Conservation (phyloP, 2,329 filamentous ascomycete species). For the Pyricularia grisea region DNA sequence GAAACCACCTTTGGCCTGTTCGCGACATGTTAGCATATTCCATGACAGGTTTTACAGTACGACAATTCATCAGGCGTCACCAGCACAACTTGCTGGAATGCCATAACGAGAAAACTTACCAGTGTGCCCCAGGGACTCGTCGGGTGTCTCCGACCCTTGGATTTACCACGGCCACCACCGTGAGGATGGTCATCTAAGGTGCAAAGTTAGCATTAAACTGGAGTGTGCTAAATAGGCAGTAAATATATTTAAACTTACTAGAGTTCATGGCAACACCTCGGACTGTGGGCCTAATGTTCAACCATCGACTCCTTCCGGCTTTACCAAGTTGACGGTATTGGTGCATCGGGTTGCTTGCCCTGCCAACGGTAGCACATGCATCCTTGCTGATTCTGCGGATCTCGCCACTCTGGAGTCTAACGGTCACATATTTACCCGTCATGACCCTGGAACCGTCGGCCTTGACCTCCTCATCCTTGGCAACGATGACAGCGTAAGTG, state of each 20-base stretch:
- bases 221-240: neutral
- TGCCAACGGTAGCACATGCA: constrained; percentile 88
- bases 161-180: constrained; percentile 98
- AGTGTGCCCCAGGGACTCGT: constrained; percentile 95
- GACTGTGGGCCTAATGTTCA: constrained; percentile 90
- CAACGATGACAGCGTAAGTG: constrained; percentile 79
- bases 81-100: neutral
- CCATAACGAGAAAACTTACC: constrained; percentile 45
- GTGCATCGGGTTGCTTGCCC: constrained; percentile 87
- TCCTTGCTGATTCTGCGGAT: constrained; percentile 82
- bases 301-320: constrained; percentile 85
- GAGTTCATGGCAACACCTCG: constrained; percentile 99
- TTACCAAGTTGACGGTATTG: constrained; percentile 90
- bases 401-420: constrained; percentile 87
- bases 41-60: neutral
- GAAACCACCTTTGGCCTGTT: constrained; percentile 70
- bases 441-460: constrained; percentile 51
- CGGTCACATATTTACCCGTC: constrained; percentile 68
- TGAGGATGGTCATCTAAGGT: constrained; percentile 80
- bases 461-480: constrained; percentile 67
- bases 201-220: neutral
- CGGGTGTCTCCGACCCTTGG: constrained; percentile 93
- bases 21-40: constrained; percentile 17
- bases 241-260: constrained; percentile 38
- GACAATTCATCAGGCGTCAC: neutral